These are phyloP conservation scores for Podaxis mareebaensis DNA, from an alignment of 768 basidiomycete genomes.

Conservation along the genomic window DNA sequence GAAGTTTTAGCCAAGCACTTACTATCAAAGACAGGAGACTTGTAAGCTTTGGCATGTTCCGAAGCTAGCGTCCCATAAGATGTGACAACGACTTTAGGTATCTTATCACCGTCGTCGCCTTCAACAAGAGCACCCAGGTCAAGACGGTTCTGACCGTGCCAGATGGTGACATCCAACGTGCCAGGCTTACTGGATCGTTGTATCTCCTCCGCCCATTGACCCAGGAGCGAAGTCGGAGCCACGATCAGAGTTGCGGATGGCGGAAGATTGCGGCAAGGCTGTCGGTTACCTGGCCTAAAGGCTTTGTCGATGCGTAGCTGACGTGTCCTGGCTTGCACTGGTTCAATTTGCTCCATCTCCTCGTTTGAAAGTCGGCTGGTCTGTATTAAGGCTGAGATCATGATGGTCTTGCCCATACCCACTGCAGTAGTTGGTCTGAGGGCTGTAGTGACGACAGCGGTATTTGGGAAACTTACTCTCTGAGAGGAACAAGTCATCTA, in stretches of 20 bases:
- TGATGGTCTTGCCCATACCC: constrained; percentile 97
- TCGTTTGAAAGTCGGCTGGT: constrained; percentile 58
- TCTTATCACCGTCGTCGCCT: constrained; percentile 48
- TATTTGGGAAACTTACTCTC: constrained; percentile 45
- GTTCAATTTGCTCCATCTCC: constrained; percentile 29
- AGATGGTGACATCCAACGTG: constrained; percentile 66
- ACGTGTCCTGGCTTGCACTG: constrained; percentile 40
- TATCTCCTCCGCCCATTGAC: constrained; percentile 96
- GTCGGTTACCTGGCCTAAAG: constrained; percentile 51
- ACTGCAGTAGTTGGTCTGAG: constrained; percentile 42
- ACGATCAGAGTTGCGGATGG: constrained; percentile 82
- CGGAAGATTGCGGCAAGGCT: constrained; percentile 28
- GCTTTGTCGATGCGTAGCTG: constrained; percentile 65
- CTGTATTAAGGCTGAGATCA: constrained; percentile 89
- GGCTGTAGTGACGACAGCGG: background rate
- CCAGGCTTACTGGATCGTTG: constrained; percentile 76
- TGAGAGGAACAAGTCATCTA: constrained; percentile 23
- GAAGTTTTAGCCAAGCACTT: constrained; percentile 20
- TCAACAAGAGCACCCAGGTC: constrained; percentile 64
- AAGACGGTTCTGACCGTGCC: constrained; percentile 88
- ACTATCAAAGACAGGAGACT: constrained; percentile 75
- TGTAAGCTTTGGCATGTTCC: constrained; percentile 68
- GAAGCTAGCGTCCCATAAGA: constrained; percentile 92
- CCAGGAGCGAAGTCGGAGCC: constrained; percentile 85
- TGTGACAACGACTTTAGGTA: constrained; percentile 82